phyloP scores from a whole-genome alignment of 257 asterid genomes.

The Marsdenia floribunda region DNA sequence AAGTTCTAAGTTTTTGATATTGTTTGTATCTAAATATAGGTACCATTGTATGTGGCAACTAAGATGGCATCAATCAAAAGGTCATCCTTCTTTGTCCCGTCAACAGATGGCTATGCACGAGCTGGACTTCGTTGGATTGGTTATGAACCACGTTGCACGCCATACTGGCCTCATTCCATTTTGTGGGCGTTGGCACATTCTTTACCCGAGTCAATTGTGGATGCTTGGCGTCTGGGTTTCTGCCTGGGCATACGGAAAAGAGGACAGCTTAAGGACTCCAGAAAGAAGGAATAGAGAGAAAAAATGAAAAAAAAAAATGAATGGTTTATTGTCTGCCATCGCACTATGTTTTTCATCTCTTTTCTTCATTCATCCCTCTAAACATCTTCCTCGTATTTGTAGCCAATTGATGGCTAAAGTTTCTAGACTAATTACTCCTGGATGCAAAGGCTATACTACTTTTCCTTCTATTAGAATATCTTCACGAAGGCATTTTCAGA shows the following conservation, averaged over 20 bases:
- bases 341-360: background rate
- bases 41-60: slow-evolving; percentile 89
- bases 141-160: slow-evolving; percentile 91
- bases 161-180: slow-evolving; percentile 94
- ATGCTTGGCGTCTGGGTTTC: slow-evolving; percentile 75
- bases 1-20: background rate
- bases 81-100: slow-evolving; percentile 90
- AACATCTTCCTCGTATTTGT: background rate
- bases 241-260: slow-evolving; percentile 68
- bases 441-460: background rate
- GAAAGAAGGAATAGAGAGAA: slow-evolving; percentile 75
- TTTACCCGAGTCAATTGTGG: slow-evolving; percentile 58
- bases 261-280: slow-evolving; percentile 73
- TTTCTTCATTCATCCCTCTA: background rate
- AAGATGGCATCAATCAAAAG: slow-evolving; percentile 91
- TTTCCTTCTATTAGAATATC: background rate
- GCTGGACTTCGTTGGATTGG: slow-evolving; percentile 82
- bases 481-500: background rate
- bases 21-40: slow-evolving; percentile 33
- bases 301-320: background rate
- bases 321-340: no score
- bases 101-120: slow-evolving; percentile 80
- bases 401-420: background rate
- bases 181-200: slow-evolving; percentile 58
- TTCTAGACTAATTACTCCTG: background rate